phyloP scores from a whole-genome alignment of 129 eudicot species.

The Escallonia rubra region DNA sequence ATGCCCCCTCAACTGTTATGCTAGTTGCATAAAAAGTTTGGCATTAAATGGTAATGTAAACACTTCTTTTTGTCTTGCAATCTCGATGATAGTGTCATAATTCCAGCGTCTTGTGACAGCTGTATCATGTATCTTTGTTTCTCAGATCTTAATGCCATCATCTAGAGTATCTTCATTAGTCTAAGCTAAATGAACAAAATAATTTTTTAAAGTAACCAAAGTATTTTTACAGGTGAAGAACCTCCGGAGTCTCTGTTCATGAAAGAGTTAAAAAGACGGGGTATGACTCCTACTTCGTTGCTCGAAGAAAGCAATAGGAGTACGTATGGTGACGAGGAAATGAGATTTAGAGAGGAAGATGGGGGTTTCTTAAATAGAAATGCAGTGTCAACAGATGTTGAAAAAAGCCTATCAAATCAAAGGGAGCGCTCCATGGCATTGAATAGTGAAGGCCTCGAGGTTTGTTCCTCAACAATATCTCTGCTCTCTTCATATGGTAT shows the following conservation, averaged over 20 bases:
- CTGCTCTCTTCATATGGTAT: not conserved
- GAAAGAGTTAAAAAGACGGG: slow-evolving; percentile 84
- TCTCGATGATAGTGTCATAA: not conserved
- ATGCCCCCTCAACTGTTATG: too few relatives aligned
- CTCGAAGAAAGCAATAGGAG: slow-evolving; percentile 69
- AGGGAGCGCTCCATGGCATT: slow-evolving; percentile 80
- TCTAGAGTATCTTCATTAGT: not conserved
- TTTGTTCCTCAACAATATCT: slow-evolving; percentile 4
- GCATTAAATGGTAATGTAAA: not conserved
- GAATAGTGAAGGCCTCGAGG: slow-evolving; percentile 99
- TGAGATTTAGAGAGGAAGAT: slow-evolving; percentile 58
- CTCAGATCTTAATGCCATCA: too few relatives aligned
- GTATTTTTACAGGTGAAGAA: slow-evolving; percentile 63
- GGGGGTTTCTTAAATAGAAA: slow-evolving; percentile 64
- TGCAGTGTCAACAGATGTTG: slow-evolving; percentile 56
- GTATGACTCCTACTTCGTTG: slow-evolving; percentile 82
- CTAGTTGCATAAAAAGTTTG: not conserved
- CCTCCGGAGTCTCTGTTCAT: slow-evolving; percentile 91
- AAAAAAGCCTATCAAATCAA: slow-evolving; percentile 57
- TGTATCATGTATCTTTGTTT: too few relatives aligned
- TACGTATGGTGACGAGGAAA: slow-evolving; percentile 41
- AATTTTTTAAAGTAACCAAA: too few relatives aligned
- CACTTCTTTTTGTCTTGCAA: not conserved
- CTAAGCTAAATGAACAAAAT: not conserved
- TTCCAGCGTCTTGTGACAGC: too few relatives aligned